These are phyloP conservation scores for Arachnomyces sp. DNA, from an alignment of 2,329 filamentous ascomycete species.

Conservation along the genomic window DNA sequence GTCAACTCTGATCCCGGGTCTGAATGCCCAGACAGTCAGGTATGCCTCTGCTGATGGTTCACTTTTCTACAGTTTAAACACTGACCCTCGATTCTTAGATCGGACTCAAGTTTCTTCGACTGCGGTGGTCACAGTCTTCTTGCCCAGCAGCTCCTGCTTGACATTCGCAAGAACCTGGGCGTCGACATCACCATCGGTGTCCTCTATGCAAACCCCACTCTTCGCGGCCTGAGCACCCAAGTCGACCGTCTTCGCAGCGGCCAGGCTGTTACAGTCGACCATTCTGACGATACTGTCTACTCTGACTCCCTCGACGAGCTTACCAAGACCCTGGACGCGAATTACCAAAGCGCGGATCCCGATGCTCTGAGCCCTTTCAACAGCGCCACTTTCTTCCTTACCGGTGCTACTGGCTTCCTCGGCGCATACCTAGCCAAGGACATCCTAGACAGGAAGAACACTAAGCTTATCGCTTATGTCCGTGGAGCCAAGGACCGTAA, in stretches of 20 bases:
- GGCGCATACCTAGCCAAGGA: slow-evolving; percentile 74
- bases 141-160: slow-evolving; percentile 72
- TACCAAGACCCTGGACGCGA: slow-evolving; percentile 39
- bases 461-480: slow-evolving; percentile 67
- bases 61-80: too few species aligned
- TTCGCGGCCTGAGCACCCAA: slow-evolving; percentile 43
- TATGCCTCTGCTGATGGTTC: too few species aligned
- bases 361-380: slow-evolving; percentile 17
- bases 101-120: slow-evolving; percentile 63
- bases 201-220: slow-evolving; percentile 20
- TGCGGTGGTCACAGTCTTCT: slow-evolving; percentile 73
- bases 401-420: slow-evolving; percentile 84
- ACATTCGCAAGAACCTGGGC: slow-evolving; percentile 52
- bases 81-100: too few species aligned
- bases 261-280: slow-evolving; percentile 36
- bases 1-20: slow-evolving; percentile 54
- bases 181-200: slow-evolving; percentile 17
- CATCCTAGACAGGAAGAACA: slow-evolving; percentile 54
- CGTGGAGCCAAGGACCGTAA: slow-evolving; percentile 54
- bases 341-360: slow-evolving; percentile 26
- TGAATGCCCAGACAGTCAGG: too few species aligned
- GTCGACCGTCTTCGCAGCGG: slow-evolving; percentile 46
- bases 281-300: too few species aligned
- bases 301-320: too few species aligned
- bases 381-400: slow-evolving; percentile 63